Evolutionary conservation across 2,329 filamentous ascomycete species (phyloP).

Genomic region (Trichoderma sp.): DNA sequence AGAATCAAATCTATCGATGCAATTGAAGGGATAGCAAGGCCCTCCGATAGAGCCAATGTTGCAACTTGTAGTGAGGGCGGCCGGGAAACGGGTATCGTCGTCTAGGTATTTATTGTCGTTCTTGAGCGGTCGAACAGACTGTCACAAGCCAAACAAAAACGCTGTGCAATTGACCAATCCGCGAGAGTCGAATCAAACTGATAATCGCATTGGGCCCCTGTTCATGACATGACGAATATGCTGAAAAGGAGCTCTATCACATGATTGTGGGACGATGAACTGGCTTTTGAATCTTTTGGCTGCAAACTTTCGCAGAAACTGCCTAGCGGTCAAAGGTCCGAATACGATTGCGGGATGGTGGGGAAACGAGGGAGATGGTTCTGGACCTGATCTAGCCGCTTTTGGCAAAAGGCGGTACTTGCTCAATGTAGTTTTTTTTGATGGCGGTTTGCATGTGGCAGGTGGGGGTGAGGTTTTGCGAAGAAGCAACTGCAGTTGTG

Average conservation of each 20-base stretch:
- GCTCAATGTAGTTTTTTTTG: not conserved
- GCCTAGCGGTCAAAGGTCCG: slow-evolving; percentile 19
- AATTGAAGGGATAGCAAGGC: not conserved
- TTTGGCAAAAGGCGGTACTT: not conserved
- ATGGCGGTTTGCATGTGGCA: not conserved
- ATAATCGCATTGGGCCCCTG: not conserved
- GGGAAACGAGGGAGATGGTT: not conserved
- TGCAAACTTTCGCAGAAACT: not conserved
- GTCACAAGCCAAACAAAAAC: not conserved
- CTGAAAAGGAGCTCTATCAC: slow-evolving; percentile 20
- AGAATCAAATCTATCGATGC: not conserved
- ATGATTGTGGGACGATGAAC: slow-evolving; percentile 24
- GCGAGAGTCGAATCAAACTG: not conserved
- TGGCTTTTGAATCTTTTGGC: not conserved
- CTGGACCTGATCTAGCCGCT: not conserved
- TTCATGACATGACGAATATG: slow-evolving; percentile 20
- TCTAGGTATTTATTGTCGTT: slow-evolving; percentile 6
- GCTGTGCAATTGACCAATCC: not conserved
- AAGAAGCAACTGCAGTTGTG: not conserved
- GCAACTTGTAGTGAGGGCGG: not conserved
- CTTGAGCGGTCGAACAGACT: not conserved
- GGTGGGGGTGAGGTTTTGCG: not conserved
- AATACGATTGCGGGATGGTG: slow-evolving; percentile 21
- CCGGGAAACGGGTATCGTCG: not conserved
- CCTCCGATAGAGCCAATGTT: not conserved